Percentiles rank a stretch among this genome's conserved stretches.
These are phyloP conservation scores for Dianthus caryophyllus DNA, from an alignment of 148 eudicot genomes.

Conservation along the genomic window DNA sequence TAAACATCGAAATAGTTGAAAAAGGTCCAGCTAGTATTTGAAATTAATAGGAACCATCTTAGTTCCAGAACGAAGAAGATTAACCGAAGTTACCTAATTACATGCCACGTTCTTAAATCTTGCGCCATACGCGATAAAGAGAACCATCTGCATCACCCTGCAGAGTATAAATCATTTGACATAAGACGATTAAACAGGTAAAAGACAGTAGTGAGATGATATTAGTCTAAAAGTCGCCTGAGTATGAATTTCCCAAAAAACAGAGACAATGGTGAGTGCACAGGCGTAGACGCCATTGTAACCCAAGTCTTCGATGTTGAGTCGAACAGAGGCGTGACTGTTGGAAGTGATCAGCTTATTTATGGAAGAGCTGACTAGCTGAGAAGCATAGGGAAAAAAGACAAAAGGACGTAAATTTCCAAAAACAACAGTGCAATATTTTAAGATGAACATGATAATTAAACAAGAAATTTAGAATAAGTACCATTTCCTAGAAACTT, in stretches of 20 bases:
- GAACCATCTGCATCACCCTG: slow-evolving; percentile 70
- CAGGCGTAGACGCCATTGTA: slow-evolving; percentile 61
- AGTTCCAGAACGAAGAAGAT: not conserved
- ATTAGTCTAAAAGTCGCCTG: too few species aligned
- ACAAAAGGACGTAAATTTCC: not conserved
- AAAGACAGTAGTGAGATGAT: too few species aligned
- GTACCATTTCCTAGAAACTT: slow-evolving; percentile 73
- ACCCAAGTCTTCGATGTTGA: slow-evolving; percentile 74
- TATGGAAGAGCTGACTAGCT: slow-evolving; percentile 72
- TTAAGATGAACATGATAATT: too few species aligned
- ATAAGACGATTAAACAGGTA: too few species aligned
- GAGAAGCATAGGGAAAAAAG: not conserved
- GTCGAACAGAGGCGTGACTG: slow-evolving; percentile 77
- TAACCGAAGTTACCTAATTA: slow-evolving; percentile 8
- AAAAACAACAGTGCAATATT: not conserved
- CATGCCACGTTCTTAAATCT: slow-evolving; percentile 35
- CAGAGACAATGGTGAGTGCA: slow-evolving; percentile 60
- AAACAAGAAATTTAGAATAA: too few species aligned
- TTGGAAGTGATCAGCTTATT: slow-evolving; percentile 73
- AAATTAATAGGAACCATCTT: too few species aligned
- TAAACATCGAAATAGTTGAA: not conserved
- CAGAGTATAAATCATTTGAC: not conserved
- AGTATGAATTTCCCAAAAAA: slow-evolving; percentile 64
- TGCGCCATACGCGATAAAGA: slow-evolving; percentile 57
- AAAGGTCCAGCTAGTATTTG: too few species aligned